phyloP scores from a whole-genome alignment of 257 asterid genomes.

The Solanum chiquidenum region DNA sequence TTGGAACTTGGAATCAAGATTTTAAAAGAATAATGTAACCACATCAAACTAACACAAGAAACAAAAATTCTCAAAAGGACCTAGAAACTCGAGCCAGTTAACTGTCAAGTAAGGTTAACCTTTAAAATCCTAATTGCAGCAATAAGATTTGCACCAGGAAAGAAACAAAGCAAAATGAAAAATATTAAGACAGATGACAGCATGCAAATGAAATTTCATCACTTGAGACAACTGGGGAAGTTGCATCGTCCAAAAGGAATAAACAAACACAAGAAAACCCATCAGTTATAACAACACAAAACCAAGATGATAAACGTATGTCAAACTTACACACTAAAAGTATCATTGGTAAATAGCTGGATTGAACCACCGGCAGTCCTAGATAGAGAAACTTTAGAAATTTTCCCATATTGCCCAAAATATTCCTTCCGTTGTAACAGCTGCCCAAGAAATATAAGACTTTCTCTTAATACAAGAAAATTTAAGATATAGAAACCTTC shows the following conservation, averaged over 20 bases:
- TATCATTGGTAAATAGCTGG: conserved; percentile 74
- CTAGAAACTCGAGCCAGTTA: neutral
- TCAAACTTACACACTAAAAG: conserved; percentile 87
- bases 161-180: neutral
- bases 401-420: conserved; percentile 93
- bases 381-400: conserved; percentile 79
- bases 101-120: neutral
- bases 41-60: neutral
- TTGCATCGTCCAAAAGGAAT: neutral
- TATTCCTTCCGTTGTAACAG: conserved; percentile 67
- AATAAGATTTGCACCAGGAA: neutral
- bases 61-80: neutral
- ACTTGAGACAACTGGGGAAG: neutral
- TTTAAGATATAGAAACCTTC: neutral
- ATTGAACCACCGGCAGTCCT: conserved; percentile 89
- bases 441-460: conserved; percentile 27
- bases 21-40: neutral
- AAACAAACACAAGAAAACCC: conserved; percentile 1
- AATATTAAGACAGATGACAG: neutral
- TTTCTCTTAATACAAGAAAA: conserved; percentile 3
- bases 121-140: neutral
- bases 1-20: neutral
- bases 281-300: neutral
- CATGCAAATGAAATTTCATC: neutral
- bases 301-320: neutral